phyloP scores from a whole-genome alignment of 495 filamentous ascomycete species.

The Daldinia bambusicola region DNA sequence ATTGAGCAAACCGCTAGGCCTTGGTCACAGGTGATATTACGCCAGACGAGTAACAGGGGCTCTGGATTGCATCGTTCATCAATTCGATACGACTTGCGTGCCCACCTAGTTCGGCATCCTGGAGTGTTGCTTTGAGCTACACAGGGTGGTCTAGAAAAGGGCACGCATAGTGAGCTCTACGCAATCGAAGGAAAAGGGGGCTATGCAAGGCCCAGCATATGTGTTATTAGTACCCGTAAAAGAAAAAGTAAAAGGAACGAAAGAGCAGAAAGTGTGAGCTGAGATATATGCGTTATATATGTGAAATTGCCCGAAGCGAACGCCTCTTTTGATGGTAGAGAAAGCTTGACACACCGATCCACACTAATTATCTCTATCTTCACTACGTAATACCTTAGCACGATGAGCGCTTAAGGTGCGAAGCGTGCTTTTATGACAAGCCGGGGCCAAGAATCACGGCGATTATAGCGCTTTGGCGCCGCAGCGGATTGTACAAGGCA shows the following conservation, averaged over 20 bases:
- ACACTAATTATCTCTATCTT: conserved; percentile 6
- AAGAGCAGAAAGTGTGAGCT: conserved; percentile 15
- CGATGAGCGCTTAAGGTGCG: conserved; percentile 5
- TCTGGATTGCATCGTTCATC: conserved; percentile 12
- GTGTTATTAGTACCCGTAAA: conserved; percentile 40
- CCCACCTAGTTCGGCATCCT: conserved; percentile 14
- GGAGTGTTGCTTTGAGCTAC: conserved; percentile 11
- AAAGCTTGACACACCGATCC: conserved; percentile 9
- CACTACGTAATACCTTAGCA: neutral
- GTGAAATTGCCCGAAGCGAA: conserved; percentile 6
- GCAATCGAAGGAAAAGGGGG: conserved; percentile 10
- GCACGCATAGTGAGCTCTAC: conserved; percentile 12
- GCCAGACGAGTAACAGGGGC: conserved; percentile 1
- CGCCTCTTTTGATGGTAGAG: neutral
- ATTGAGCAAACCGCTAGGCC: conserved; percentile 19
- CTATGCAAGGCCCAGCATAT: conserved; percentile 24
- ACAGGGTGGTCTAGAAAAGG: conserved; percentile 11
- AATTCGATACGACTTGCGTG: conserved; percentile 20
- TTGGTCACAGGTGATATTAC: conserved; percentile 11
- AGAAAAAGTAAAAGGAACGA: conserved; percentile 17
- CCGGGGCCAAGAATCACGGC: neutral
- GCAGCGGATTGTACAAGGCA: conserved; percentile 2
- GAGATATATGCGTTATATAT: conserved; percentile 16
- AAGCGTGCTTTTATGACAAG: conserved; percentile 4
- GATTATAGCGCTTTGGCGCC: conserved; percentile 8